Evolutionary conservation across 2,329 filamentous ascomycete genomes (phyloP).

Genomic region (Fusarium cyanostomum): DNA sequence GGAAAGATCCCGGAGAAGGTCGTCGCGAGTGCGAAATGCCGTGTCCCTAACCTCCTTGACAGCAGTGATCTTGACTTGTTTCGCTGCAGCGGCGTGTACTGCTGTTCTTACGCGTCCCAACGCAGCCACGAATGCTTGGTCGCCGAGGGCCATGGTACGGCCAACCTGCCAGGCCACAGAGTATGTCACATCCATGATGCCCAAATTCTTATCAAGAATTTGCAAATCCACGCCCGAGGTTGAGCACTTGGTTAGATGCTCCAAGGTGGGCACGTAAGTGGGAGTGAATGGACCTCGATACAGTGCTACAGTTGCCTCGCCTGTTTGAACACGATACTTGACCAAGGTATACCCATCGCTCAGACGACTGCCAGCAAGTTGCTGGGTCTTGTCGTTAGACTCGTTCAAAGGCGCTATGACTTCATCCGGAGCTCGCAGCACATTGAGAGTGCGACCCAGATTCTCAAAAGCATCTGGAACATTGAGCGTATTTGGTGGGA

Average conservation of each 20-base stretch:
- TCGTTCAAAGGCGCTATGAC: slow-evolving; percentile 1
- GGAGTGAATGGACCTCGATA: slow-evolving; percentile 5
- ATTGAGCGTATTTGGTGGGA: slow-evolving; percentile 48
- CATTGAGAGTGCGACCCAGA: slow-evolving; percentile 29
- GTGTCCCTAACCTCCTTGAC: neutral
- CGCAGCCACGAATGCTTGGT: slow-evolving; percentile 45
- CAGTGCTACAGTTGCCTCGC: slow-evolving; percentile 1
- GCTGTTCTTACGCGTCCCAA: slow-evolving; percentile 22
- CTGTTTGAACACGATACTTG: neutral
- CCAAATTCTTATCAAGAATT: slow-evolving; percentile 50
- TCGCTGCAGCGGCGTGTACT: neutral
- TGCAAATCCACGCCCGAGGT: slow-evolving; percentile 50
- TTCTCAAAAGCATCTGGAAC: slow-evolving; percentile 46
- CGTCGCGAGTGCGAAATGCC: neutral
- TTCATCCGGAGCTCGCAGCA: slow-evolving; percentile 14
- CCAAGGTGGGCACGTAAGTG: neutral
- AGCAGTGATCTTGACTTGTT: neutral
- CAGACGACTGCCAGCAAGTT: slow-evolving; percentile 33
- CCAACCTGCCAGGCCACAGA: slow-evolving; percentile 56
- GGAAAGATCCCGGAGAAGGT: neutral
- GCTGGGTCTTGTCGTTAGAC: neutral
- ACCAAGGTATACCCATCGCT: slow-evolving; percentile 52
- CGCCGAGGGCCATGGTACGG: slow-evolving; percentile 50
- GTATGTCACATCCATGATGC: slow-evolving; percentile 57
- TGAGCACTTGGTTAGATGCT: slow-evolving; percentile 36